Evolutionary conservation across 179 eudicot species (phyloP), one percentile per base, ranked within the genome.

Genomic region (Actinidia chinensis): DNA sequence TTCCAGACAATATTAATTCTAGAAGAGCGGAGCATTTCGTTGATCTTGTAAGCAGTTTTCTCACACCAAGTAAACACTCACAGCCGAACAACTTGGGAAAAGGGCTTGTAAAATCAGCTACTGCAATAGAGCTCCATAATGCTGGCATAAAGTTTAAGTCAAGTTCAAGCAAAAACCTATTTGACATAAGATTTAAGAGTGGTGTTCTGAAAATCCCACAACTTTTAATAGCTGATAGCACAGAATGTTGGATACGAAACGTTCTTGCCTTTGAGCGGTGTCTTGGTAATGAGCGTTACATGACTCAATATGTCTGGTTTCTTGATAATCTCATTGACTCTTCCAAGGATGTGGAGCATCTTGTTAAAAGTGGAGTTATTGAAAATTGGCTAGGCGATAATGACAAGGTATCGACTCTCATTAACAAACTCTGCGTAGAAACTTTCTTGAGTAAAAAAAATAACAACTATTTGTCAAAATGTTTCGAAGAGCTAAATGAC

Each of bases 251-350:
- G 13, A 6, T 61, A 9, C 23, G 67, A 61, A 85, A 85, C 82
- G 42, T 83, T 9, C 71, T 79, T 8, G 88, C 81, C 1, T 76
- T 81, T 9, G 86, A 86, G 86, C 82, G 76, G 28, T 83, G 83
- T 28, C 67, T 76, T 74, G 56, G 33, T 23, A 55, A 11, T 6
- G 84, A 83, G 56, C 68, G 83, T 5, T 83, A 83, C 79, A 70
- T 86, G 47, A 83, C 79, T 13, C 84, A 86, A 44, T 83, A 86
- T 64, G 66, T 86, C 23, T 47, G 78, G 18, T 46, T 86, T 13
- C 82, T 86, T 82, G 84, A 82, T 61, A 72, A 54, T 43, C 80
- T 86, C 2, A 80, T 82, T 36, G 77, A 82, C 10, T 84, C 79
- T 8, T 60, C 74, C 0, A 72, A 84, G 51, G 89, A 86, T 72